Conservation (phyloP, 2,329 filamentous ascomycete genomes). For the Penicillium corylophilum region DNA sequence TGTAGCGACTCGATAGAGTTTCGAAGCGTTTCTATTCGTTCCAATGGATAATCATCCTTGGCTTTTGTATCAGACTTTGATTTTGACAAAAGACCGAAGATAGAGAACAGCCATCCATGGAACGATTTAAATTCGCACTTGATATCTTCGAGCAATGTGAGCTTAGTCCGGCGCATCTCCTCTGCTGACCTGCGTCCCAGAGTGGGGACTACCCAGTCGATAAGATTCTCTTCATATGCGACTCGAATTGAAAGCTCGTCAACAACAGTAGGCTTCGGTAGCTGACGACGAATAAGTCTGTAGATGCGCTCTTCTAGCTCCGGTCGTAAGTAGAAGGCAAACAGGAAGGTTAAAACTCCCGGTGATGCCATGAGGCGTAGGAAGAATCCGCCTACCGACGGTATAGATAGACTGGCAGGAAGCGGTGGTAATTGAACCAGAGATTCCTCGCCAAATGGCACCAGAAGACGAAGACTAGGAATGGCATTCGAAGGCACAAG, state of each 20-base stretch:
- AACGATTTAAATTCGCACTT: constrained; percentile 36
- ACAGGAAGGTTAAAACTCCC: constrained; percentile 35
- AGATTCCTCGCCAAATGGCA: constrained; percentile 39
- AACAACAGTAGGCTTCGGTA: constrained; percentile 43
- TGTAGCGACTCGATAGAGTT: constrained; percentile 33
- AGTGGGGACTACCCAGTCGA: constrained; percentile 45
- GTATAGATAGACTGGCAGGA: constrained; percentile 28
- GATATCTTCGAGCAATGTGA: constrained; percentile 39
- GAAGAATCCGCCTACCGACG: constrained; percentile 26
- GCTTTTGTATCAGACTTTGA: constrained; percentile 4
- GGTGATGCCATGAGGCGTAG: constrained; percentile 35
- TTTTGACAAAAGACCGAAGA: constrained; percentile 28
- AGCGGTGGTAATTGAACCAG: constrained; percentile 34
- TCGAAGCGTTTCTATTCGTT: constrained; percentile 30
- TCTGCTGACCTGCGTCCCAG: constrained; percentile 42
- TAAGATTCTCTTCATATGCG: constrained; percentile 43
- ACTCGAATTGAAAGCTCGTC: constrained; percentile 45
- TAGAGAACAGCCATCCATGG: constrained; percentile 32
- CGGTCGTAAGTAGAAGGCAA: constrained; percentile 37
- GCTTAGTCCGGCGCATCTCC: constrained; percentile 37
- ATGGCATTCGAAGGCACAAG: constrained; percentile 36
- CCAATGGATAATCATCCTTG: constrained; percentile 16
- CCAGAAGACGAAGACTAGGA: constrained; percentile 32
- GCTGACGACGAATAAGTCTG: constrained; percentile 38
- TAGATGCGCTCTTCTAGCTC: constrained; percentile 42